Percentiles rank a stretch among this genome's conserved stretches.
These are phyloP conservation scores for Saccharomyces paradoxus DNA, from an alignment of 805 yeast genomes.

Conservation along the genomic window DNA sequence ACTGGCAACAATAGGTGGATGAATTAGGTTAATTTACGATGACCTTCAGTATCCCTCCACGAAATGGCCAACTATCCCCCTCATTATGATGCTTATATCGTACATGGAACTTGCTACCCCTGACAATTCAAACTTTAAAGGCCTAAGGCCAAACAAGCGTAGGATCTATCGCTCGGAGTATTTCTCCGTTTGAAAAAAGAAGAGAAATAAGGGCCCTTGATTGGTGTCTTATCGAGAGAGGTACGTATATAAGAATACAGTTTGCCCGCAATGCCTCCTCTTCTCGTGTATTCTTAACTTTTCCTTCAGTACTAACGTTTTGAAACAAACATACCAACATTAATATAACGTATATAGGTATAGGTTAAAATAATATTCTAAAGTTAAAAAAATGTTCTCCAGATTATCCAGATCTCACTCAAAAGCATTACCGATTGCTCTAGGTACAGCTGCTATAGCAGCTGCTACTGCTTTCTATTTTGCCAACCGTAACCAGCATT, in stretches of 20 bases:
- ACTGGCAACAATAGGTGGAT: not conserved
- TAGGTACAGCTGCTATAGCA: conserved; percentile 44
- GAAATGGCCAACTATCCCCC: not conserved
- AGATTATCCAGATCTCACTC: conserved; percentile 18
- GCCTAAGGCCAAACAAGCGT: not conserved
- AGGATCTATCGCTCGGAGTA: not conserved
- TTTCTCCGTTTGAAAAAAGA: not conserved
- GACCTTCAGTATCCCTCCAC: not conserved
- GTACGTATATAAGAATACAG: not conserved
- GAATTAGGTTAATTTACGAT: not conserved
- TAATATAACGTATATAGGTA: not conserved
- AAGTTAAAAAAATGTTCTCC: conserved; percentile 14
- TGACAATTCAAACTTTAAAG: not conserved
- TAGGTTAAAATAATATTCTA: not conserved
- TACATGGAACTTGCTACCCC: not conserved
- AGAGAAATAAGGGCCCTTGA: not conserved
- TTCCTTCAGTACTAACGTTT: not conserved
- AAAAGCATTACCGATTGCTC: conserved; percentile 32
- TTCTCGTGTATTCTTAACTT: not conserved
- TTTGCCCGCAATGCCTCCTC: not conserved
- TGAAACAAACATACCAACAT: not conserved
- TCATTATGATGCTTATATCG: not conserved
- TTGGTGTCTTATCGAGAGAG: not conserved
- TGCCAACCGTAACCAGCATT: not conserved
- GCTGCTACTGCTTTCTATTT: conserved; percentile 20